phyloP scores from a whole-genome alignment of 768 basidiomycete species.

The Butyriboletus loyo region DNA sequence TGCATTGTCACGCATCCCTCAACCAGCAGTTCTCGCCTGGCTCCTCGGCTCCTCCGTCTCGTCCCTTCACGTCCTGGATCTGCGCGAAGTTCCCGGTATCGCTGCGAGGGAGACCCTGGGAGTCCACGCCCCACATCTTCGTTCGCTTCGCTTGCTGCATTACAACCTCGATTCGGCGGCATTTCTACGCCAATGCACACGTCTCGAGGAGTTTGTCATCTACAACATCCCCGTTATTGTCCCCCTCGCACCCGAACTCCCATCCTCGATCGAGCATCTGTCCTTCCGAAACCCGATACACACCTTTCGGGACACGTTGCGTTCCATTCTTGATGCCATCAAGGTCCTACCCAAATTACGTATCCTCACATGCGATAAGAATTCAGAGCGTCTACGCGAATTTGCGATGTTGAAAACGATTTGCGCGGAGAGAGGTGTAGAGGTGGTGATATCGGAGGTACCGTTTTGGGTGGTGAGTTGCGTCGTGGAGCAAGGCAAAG shows the following conservation, averaged over 20 bases:
- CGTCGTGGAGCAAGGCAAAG: not conserved
- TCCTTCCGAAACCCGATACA: constrained; percentile 33
- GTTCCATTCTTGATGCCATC: constrained; percentile 32
- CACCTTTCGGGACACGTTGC: constrained; percentile 22
- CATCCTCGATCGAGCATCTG: constrained; percentile 40
- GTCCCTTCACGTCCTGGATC: constrained; percentile 39
- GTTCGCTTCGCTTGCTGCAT: constrained; percentile 41
- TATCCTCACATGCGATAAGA: constrained; percentile 36
- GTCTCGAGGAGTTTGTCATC: constrained; percentile 40
- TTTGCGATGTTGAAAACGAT: constrained; percentile 23
- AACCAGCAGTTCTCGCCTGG: constrained; percentile 35
- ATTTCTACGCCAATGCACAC: constrained; percentile 36
- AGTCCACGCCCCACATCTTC: constrained; percentile 33
- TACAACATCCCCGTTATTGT: constrained; percentile 35
- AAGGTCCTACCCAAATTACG: constrained; percentile 33
- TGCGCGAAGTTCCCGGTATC: constrained; percentile 35
- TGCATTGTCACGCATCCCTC: constrained; percentile 33
- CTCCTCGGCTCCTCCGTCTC: constrained; percentile 35
- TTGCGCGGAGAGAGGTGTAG: constrained; percentile 31
- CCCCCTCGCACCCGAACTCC: constrained; percentile 31
- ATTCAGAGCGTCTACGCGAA: constrained; percentile 15
- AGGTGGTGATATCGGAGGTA: constrained; percentile 26
- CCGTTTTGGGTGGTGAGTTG: constrained; percentile 38
- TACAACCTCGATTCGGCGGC: constrained; percentile 32
- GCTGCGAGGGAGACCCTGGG: constrained; percentile 26